Conservation (phyloP, 2,329 filamentous ascomycete species). For the Ophiostoma populinum region DNA sequence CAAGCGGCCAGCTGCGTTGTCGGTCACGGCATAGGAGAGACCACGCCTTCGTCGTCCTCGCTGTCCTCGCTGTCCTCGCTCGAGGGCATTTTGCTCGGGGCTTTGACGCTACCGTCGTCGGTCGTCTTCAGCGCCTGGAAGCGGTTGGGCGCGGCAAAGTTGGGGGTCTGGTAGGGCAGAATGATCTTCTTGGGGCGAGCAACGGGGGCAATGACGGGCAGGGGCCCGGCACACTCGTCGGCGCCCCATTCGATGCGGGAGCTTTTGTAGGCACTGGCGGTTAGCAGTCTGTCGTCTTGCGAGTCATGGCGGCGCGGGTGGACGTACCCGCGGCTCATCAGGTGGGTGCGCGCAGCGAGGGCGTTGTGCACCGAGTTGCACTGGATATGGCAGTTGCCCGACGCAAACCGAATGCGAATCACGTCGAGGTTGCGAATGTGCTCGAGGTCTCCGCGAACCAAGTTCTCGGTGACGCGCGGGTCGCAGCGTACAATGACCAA, state of each 20-base stretch:
- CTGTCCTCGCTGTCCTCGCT: slow-evolving; percentile 15
- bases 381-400: slow-evolving; percentile 46
- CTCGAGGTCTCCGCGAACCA: slow-evolving; percentile 55
- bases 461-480: slow-evolving; percentile 40
- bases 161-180: slow-evolving; percentile 17
- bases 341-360: slow-evolving; percentile 58
- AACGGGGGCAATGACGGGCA: slow-evolving; percentile 19
- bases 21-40: neutral
- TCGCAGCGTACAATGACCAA: slow-evolving; percentile 47
- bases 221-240: slow-evolving; percentile 54
- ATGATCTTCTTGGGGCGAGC: slow-evolving; percentile 15
- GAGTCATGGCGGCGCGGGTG: too few species aligned
- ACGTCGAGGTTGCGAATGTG: slow-evolving; percentile 69
- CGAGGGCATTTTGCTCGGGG: too few species aligned
- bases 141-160: slow-evolving; percentile 33
- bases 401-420: slow-evolving; percentile 42
- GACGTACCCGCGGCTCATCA: slow-evolving; percentile 45
- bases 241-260: slow-evolving; percentile 51
- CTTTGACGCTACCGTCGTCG: slow-evolving; percentile 14
- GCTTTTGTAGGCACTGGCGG: slow-evolving; percentile 45
- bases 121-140: slow-evolving; percentile 42
- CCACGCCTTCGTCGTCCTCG: slow-evolving; percentile 7
- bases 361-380: slow-evolving; percentile 66
- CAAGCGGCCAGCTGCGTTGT: too few species aligned
- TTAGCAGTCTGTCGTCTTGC: too few species aligned